phyloP scores from a whole-genome alignment of 345 rosid species.

The Murraya paniculata region DNA sequence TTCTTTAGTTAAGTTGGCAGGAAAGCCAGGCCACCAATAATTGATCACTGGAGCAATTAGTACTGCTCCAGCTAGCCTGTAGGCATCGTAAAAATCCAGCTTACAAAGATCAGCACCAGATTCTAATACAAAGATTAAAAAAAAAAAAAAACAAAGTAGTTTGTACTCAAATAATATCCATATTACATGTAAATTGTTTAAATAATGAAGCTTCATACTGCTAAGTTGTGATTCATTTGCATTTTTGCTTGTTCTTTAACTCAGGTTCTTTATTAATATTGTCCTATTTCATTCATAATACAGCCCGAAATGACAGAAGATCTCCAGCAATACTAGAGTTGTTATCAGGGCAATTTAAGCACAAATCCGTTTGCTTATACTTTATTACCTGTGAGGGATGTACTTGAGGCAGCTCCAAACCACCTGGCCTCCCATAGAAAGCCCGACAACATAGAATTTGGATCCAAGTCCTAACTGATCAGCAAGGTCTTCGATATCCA shows the following conservation, averaged over 20 bases:
- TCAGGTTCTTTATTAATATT: neutral
- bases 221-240: neutral
- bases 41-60: constrained; percentile 45
- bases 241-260: neutral
- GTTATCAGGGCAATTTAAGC: neutral
- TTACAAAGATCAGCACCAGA: neutral
- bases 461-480: constrained; percentile 38
- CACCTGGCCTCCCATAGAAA: constrained; percentile 51
- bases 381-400: constrained; percentile 49
- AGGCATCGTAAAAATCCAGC: neutral
- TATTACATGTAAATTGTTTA: neutral
- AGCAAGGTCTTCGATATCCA: constrained; percentile 51
- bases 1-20: constrained; percentile 34
- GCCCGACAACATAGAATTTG: constrained; percentile 46
- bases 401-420: constrained; percentile 53
- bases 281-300: neutral
- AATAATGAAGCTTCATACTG: neutral
- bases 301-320: neutral
- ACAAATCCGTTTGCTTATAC: neutral
- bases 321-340: neutral
- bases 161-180: neutral
- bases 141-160: too few species aligned
- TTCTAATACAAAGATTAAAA: neutral
- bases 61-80: constrained; percentile 55
- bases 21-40: constrained; percentile 63